These are phyloP conservation scores for Amanita polypyramis DNA, from an alignment of 768 basidiomycete species.

Conservation along the genomic window DNA sequence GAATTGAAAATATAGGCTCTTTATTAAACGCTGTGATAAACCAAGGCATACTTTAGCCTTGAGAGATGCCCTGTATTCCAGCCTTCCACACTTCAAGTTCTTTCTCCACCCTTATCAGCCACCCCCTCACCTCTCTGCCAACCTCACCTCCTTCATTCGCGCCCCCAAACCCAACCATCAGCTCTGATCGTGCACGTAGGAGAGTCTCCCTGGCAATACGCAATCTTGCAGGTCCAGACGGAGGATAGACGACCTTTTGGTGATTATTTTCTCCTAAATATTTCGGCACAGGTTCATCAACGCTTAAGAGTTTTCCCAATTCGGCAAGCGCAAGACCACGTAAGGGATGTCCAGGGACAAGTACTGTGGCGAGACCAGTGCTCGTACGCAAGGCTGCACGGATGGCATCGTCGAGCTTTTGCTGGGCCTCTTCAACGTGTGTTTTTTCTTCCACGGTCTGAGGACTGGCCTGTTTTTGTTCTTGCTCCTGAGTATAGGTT, in stretches of 20 bases:
- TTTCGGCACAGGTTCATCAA: slow-evolving; percentile 56
- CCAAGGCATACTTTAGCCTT: no score
- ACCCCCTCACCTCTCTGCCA: slow-evolving; percentile 50
- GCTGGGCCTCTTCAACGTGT: slow-evolving; percentile 26
- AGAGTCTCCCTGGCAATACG: slow-evolving; percentile 57
- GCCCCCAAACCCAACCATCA: slow-evolving; percentile 62
- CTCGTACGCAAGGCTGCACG: slow-evolving; percentile 42
- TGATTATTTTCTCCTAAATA: slow-evolving; percentile 7
- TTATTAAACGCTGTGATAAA: no score
- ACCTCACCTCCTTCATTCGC: slow-evolving; percentile 63
- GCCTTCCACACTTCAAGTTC: slow-evolving; percentile 65
- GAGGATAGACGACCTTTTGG: slow-evolving; percentile 37
- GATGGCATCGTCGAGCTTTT: slow-evolving; percentile 52
- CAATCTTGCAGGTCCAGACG: slow-evolving; percentile 54
- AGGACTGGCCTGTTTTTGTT: neutral
- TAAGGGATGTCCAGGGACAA: slow-evolving; percentile 64
- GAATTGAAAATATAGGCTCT: no score
- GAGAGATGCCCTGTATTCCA: slow-evolving; percentile 33
- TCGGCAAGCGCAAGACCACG: slow-evolving; percentile 69
- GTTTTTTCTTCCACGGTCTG: neutral
- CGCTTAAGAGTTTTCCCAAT: slow-evolving; percentile 69
- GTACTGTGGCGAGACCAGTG: slow-evolving; percentile 41
- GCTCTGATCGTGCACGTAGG: slow-evolving; percentile 46
- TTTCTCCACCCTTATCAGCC: slow-evolving; percentile 51
- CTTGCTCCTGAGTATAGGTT: neutral